Evolutionary conservation across 176 grass and related monocot species (phyloP).

Genomic region (Panicum miliaceum): DNA sequence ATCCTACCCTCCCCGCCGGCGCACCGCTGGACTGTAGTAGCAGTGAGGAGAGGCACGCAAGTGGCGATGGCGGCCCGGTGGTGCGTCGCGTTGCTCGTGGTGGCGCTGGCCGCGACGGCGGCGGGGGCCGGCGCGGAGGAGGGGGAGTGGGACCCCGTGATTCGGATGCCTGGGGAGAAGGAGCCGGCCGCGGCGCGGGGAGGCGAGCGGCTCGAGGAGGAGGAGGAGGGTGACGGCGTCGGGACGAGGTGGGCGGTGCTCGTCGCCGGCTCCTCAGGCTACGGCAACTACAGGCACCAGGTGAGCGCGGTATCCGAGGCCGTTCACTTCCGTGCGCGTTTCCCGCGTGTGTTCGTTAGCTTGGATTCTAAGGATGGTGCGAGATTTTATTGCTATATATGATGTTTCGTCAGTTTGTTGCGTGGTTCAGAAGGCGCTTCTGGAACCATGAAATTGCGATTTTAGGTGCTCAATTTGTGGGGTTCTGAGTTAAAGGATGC

Average conservation of each 20-base stretch:
- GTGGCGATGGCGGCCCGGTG: constrained; percentile 35
- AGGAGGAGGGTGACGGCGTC: constrained; percentile 42
- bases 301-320: constrained; percentile 15
- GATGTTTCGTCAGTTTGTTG: background rate
- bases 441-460: background rate
- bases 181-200: background rate
- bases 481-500: background rate
- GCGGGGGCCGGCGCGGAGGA: constrained; percentile 31
- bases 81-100: constrained; percentile 43
- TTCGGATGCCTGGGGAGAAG: constrained; percentile 63
- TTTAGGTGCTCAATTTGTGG: background rate
- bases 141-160: constrained; percentile 56
- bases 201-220: background rate
- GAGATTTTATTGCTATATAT: background rate
- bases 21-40: background rate
- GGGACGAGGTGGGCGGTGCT: constrained; percentile 96
- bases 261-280: constrained; percentile 85
- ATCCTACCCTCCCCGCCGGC: background rate
- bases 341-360: background rate
- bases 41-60: background rate
- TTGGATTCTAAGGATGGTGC: background rate
- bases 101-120: constrained; percentile 15
- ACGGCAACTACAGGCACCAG: constrained; percentile 92
- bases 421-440: background rate
- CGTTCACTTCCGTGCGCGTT: background rate